Evolutionary conservation across 192 early-diverging fungal genomes (phyloP).

Genomic region (Podila verticillata): DNA sequence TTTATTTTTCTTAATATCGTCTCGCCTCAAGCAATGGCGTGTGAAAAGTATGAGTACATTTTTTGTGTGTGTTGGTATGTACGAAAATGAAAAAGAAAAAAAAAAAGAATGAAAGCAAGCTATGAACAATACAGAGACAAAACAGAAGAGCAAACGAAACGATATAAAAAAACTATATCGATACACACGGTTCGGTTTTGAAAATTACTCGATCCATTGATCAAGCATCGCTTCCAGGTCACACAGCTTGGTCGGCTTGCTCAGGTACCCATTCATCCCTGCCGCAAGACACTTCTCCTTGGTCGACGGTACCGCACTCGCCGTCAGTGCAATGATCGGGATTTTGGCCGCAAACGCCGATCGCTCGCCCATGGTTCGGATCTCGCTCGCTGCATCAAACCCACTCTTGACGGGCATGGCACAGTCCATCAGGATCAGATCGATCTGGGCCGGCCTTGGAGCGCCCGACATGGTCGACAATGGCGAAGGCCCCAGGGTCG

Average conservation of each 20-base stretch:
- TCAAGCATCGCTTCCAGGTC: conserved; percentile 50
- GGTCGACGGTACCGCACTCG: conserved; percentile 62
- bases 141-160: no score
- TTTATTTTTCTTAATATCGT: no score
- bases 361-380: conserved; percentile 46
- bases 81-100: no score
- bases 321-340: conserved; percentile 69
- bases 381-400: conserved; percentile 58
- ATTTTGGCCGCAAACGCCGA: conserved; percentile 36
- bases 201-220: conserved; percentile 52
- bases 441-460: conserved; percentile 20
- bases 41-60: no score
- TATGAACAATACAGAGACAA: no score
- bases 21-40: no score
- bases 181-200: no score
- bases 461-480: background rate
- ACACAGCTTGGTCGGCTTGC: conserved; percentile 57
- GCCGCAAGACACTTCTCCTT: conserved; percentile 54
- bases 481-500: background rate
- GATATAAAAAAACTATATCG: no score
- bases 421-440: conserved; percentile 63
- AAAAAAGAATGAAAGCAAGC: no score
- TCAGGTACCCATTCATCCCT: conserved; percentile 60
- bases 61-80: no score
- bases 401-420: conserved; percentile 73